Conservation (phyloP, 2,329 filamentous ascomycete genomes). For the Botryotinia convoluta region DNA sequence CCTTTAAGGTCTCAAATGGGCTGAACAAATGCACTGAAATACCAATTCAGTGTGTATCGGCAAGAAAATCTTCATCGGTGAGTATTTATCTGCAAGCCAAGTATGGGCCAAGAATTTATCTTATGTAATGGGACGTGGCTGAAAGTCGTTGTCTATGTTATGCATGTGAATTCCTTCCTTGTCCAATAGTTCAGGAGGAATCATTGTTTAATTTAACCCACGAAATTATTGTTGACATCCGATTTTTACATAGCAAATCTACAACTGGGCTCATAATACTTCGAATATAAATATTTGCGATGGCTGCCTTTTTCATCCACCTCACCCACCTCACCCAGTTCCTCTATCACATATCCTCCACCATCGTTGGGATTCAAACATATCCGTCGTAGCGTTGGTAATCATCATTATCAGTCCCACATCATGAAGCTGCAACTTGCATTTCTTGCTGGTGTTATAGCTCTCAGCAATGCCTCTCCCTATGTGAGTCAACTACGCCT, state of each 20-base stretch:
- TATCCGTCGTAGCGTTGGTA: background rate
- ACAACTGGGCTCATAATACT: background rate
- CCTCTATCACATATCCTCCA: background rate
- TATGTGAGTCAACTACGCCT: background rate
- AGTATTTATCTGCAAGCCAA: conserved; percentile 1
- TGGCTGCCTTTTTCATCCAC: background rate
- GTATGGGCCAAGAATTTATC: background rate
- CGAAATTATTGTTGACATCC: background rate
- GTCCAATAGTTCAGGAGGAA: background rate
- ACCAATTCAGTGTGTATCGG: background rate
- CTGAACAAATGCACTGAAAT: background rate
- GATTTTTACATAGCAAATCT: background rate
- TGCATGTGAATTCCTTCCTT: conserved; percentile 3
- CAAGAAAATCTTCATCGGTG: background rate
- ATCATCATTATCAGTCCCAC: background rate
- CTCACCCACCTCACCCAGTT: background rate
- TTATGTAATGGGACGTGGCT: background rate
- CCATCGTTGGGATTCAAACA: background rate
- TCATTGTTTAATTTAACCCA: background rate
- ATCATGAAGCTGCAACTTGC: conserved; percentile 12
- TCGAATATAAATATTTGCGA: background rate
- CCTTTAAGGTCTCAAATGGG: background rate
- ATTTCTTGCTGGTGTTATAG: background rate
- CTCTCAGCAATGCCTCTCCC: conserved; percentile 16
- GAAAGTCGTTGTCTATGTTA: background rate